Evolutionary conservation across 805 yeast species (phyloP).

Genomic region (Monosporozyma servazzii): DNA sequence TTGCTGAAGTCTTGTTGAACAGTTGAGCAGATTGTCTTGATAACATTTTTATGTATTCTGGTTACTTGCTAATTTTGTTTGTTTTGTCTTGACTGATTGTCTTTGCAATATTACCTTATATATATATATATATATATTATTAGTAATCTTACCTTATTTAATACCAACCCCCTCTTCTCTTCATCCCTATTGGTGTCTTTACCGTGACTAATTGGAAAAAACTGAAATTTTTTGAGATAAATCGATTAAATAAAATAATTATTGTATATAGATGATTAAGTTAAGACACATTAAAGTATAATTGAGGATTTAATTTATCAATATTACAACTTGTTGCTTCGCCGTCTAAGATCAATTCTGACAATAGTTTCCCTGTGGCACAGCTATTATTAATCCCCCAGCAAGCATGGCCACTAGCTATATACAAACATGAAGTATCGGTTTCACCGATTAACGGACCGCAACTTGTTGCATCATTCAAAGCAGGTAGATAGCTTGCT

Average conservation of each 20-base stretch:
- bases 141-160: background rate
- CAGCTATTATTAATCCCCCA: conserved; percentile 99
- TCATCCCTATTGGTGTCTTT: background rate
- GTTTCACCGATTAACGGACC: conserved; percentile 96
- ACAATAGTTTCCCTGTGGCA: conserved; percentile 87
- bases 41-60: conserved; percentile 4
- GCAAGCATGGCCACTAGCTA: conserved; percentile 93
- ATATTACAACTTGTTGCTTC: conserved; percentile 68
- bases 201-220: background rate
- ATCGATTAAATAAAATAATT: too few relatives aligned
- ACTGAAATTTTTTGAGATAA: background rate
- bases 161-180: background rate
- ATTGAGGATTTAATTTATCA: conserved; percentile 72
- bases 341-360: conserved; percentile 82
- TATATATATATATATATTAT: background rate
- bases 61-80: background rate
- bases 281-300: conserved; percentile 65
- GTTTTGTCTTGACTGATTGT: background rate
- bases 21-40: conserved; percentile 3
- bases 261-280: too few relatives aligned
- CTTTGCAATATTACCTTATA: background rate
- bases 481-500: conserved; percentile 92
- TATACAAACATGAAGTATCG: conserved; percentile 62
- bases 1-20: background rate
- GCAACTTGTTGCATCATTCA: conserved; percentile 82